Evolutionary conservation across 139 green algal genomes (phyloP).

Genomic region (Coelastrella sp.): DNA sequence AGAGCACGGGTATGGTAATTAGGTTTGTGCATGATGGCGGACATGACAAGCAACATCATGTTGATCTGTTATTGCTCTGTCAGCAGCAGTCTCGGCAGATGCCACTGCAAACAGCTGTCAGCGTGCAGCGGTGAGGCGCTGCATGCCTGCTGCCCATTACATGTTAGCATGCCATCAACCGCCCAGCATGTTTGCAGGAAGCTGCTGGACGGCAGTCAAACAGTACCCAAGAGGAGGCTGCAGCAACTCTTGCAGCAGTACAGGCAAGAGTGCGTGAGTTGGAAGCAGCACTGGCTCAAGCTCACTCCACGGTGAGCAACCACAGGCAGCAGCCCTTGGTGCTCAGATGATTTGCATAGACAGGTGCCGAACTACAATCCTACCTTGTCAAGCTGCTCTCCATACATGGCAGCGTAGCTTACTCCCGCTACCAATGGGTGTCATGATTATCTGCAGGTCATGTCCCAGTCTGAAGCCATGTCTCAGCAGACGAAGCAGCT

Average conservation of each 20-base stretch:
- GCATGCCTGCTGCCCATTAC: neutral
- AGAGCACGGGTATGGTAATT: too few relatives aligned
- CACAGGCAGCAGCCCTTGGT: neutral
- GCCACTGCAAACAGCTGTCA: neutral
- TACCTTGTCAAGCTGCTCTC: neutral
- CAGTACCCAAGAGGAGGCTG: neutral
- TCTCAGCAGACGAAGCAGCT: slow-evolving; percentile 29
- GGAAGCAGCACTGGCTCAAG: slow-evolving; percentile 43
- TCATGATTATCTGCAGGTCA: neutral
- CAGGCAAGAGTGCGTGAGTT: slow-evolving; percentile 3
- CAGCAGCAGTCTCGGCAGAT: neutral
- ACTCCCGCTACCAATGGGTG: neutral
- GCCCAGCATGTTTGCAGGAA: neutral
- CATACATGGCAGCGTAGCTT: neutral
- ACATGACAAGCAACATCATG: too few relatives aligned
- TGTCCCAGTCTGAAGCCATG: slow-evolving; percentile 20
- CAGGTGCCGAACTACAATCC: neutral
- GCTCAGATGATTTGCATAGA: neutral
- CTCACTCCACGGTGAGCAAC: slow-evolving; percentile 34
- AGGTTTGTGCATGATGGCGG: too few relatives aligned
- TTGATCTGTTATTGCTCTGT: too few relatives aligned
- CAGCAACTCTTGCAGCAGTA: neutral
- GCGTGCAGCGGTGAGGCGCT: neutral
- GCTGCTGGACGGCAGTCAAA: neutral
- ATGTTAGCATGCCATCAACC: neutral